These are phyloP conservation scores for Hypoxylon sp. DNA, from an alignment of 2,329 filamentous ascomycete genomes.

Conservation along the genomic window DNA sequence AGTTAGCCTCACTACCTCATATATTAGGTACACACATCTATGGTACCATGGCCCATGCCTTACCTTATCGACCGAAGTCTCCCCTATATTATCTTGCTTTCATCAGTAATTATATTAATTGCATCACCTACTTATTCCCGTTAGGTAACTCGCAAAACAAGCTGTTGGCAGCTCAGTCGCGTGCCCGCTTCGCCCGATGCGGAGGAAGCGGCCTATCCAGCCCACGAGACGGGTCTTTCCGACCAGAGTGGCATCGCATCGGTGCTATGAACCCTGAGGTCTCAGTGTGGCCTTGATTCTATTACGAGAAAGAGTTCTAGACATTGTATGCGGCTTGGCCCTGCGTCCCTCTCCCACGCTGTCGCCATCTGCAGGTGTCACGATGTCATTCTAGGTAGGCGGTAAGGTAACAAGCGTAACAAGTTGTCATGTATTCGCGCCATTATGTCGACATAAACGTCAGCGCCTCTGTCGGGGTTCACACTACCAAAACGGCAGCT, in stretches of 20 bases:
- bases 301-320: conserved; percentile 33
- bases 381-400: conserved; percentile 30
- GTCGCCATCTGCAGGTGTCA: conserved; percentile 37
- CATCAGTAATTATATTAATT: conserved; percentile 11
- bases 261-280: conserved; percentile 27
- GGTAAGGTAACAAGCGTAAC: conserved; percentile 21
- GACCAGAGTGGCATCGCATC: conserved; percentile 34
- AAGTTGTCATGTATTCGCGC: conserved; percentile 29
- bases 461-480: conserved; percentile 24
- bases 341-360: conserved; percentile 18
- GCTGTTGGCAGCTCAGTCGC: conserved; percentile 11
- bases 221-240: conserved; percentile 26
- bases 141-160: conserved; percentile 9
- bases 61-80: not conserved
- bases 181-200: conserved; percentile 16
- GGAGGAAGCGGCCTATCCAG: conserved; percentile 10
- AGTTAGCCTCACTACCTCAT: not conserved
- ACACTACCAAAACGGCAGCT: conserved; percentile 43
- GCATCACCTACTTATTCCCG: conserved; percentile 13
- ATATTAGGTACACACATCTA: not conserved
- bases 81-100: conserved; percentile 1
- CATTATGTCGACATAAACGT: conserved; percentile 39
- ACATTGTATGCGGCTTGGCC: conserved; percentile 2
- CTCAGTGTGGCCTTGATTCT: conserved; percentile 17
- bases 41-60: not conserved